Evolutionary conservation across 257 asterid genomes (phyloP).

Genomic region (Plectranthus barbatus): DNA sequence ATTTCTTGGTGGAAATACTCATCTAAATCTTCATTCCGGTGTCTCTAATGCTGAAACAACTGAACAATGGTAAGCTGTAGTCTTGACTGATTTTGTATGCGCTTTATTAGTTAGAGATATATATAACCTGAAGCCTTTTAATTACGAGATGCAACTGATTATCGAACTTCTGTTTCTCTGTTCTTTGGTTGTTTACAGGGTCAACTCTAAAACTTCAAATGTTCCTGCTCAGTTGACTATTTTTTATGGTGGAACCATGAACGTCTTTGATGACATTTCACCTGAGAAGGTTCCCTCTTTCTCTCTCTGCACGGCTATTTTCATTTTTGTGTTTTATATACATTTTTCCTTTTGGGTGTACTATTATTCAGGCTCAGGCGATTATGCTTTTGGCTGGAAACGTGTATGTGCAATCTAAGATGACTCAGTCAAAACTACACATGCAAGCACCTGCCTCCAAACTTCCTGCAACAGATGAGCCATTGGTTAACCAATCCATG

Average conservation of each 20-base stretch:
- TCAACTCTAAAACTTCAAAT: constrained; percentile 27
- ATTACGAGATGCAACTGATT: background rate
- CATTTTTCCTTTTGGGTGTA: background rate
- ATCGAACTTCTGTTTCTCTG: background rate
- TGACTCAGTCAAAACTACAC: constrained; percentile 34
- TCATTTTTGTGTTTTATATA: background rate
- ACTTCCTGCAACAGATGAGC: constrained; percentile 31
- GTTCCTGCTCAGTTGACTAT: constrained; percentile 62
- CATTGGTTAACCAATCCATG: constrained; percentile 27
- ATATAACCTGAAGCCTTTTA: background rate
- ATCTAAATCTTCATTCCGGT: constrained; percentile 19
- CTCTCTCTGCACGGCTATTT: background rate
- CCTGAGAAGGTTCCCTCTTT: constrained; percentile 59
- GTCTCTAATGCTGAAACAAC: constrained; percentile 31
- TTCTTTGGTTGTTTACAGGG: constrained; percentile 26
- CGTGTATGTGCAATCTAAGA: constrained; percentile 20
- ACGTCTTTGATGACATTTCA: constrained; percentile 60
- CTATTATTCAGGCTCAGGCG: constrained; percentile 63
- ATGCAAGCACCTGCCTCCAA: constrained; percentile 37
- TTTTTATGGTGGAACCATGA: constrained; percentile 64
- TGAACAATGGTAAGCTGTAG: constrained; percentile 43
- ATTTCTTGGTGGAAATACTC: constrained; percentile 40
- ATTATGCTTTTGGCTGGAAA: constrained; percentile 69
- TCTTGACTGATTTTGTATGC: background rate
- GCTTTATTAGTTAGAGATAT: background rate